Percentiles rank a stretch among this genome's conserved stretches.
Conservation (phyloP, 73 alveolate species). For the Paramecium bursaria region DNA sequence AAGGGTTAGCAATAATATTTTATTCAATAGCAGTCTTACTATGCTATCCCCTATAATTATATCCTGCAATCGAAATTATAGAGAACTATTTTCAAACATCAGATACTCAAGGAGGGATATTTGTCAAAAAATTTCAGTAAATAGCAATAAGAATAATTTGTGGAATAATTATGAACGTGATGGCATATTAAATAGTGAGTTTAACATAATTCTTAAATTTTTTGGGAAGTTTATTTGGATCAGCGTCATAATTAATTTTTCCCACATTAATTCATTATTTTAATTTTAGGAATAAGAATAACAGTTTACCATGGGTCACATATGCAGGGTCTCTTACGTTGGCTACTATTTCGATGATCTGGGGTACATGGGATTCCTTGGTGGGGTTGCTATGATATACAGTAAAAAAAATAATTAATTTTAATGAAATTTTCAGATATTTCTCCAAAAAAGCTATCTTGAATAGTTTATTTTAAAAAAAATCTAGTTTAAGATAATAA, state of each 20-base stretch:
- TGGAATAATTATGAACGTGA: slow-evolving; percentile 1
- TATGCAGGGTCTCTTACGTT: too few relatives aligned
- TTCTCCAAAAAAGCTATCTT: too few relatives aligned
- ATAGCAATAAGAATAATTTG: not conserved
- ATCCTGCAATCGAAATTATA: slow-evolving; percentile 23
- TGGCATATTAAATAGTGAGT: slow-evolving; percentile 41
- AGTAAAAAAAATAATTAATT: too few relatives aligned
- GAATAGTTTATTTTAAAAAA: too few relatives aligned
- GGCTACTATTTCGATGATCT: too few relatives aligned
- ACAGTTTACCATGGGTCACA: too few relatives aligned
- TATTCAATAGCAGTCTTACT: slow-evolving; percentile 16
- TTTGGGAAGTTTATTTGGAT: slow-evolving; percentile 52
- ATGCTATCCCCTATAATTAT: slow-evolving; percentile 44
- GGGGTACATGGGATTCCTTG: too few relatives aligned
- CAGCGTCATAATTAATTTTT: slow-evolving; percentile 14
- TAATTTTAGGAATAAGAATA: too few relatives aligned
- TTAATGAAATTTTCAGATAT: too few relatives aligned
- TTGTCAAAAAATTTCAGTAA: not conserved
- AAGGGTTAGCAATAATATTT: not conserved
- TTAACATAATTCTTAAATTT: slow-evolving; percentile 27
- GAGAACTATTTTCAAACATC: slow-evolving; percentile 4
- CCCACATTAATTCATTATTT: too few relatives aligned
- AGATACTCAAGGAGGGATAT: not conserved
- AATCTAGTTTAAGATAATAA: too few relatives aligned
- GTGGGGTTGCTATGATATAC: too few relatives aligned